Evolutionary conservation across 208 protist species (phyloP).

Genomic region (Naegleria gruberi): DNA sequence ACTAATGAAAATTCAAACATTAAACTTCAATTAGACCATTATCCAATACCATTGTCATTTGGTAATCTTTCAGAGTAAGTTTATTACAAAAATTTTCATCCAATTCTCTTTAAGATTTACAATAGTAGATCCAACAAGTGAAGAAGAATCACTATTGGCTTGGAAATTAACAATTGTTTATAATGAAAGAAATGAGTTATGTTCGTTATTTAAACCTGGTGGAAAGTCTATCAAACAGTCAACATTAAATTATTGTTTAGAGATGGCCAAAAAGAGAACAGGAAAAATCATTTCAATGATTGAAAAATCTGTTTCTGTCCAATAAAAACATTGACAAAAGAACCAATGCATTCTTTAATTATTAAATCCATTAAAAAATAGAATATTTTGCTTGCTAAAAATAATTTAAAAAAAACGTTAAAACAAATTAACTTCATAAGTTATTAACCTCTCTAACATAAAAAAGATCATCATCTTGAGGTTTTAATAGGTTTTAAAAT

Average conservation of each 20-base stretch:
- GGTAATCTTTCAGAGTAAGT: not conserved
- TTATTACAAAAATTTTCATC: not conserved
- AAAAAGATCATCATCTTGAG: too few species aligned
- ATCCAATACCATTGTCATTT: slow-evolving; percentile 9
- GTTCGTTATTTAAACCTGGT: not conserved
- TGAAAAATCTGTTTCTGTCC: slow-evolving; percentile 23
- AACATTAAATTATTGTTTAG: not conserved
- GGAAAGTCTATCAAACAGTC: not conserved
- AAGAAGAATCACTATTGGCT: not conserved
- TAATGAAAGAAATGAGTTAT: not conserved
- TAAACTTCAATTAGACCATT: not conserved
- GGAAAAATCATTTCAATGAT: not conserved
- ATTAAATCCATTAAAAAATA: too few species aligned
- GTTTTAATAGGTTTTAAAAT: too few species aligned
- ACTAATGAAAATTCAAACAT: not conserved
- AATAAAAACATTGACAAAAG: too few species aligned
- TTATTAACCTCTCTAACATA: too few species aligned
- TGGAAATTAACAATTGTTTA: not conserved
- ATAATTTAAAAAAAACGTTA: too few species aligned
- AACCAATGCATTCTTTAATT: too few species aligned
- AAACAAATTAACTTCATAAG: too few species aligned
- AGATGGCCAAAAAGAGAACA: not conserved
- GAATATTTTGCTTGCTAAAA: too few species aligned
- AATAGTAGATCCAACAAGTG: slow-evolving; percentile 1
- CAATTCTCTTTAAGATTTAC: not conserved